Conservation (phyloP, 169 alveolate genomes). For the Neospora caninum region DNA sequence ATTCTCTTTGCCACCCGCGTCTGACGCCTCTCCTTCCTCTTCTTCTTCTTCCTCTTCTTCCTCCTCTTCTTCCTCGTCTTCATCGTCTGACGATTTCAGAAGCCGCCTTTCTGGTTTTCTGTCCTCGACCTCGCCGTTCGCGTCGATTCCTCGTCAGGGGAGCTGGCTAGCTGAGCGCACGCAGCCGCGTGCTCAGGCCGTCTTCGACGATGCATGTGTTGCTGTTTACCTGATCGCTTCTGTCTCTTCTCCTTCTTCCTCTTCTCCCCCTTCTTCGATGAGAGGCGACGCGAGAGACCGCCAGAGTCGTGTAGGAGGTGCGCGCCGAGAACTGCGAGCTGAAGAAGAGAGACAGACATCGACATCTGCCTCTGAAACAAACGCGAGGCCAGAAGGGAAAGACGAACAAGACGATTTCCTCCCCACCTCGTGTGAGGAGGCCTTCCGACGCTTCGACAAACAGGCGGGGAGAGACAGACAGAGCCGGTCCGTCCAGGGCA, state of each 20-base stretch:
- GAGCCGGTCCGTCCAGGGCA: too few species aligned
- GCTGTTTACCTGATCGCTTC: neutral
- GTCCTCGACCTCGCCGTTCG: neutral
- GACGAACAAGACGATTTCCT: neutral
- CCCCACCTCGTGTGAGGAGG: conserved; percentile 10
- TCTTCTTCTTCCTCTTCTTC: too few species aligned
- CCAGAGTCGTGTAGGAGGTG: neutral
- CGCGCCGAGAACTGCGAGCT: conserved; percentile 9
- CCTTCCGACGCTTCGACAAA: neutral
- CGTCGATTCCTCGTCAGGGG: neutral
- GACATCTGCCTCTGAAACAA: neutral
- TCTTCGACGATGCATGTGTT: neutral
- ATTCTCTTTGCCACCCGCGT: too few species aligned
- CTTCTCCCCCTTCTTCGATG: neutral
- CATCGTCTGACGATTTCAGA: too few species aligned
- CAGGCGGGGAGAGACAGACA: too few species aligned
- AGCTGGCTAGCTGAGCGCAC: neutral
- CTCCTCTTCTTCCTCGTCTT: too few species aligned
- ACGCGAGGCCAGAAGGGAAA: neutral
- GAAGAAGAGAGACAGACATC: neutral
- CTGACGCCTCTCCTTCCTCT: too few species aligned
- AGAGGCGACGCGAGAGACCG: neutral
- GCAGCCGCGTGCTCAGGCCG: neutral
- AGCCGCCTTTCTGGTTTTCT: too few species aligned
- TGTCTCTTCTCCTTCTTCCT: neutral